Evolutionary conservation across 306 rosid genomes (phyloP).

Genomic region (Quercus mongolica): DNA sequence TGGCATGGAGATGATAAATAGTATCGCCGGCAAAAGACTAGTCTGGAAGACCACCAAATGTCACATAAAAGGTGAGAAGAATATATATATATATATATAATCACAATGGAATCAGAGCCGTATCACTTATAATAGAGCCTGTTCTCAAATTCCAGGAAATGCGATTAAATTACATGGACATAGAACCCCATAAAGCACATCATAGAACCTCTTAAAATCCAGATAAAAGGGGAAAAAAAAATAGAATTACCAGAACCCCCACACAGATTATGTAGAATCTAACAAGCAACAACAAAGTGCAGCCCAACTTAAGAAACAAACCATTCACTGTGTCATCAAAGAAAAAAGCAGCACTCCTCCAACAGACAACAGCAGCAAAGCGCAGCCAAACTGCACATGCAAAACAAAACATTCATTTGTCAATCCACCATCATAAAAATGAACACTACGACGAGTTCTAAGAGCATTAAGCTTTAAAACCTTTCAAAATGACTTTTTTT

Average conservation of each 20-base stretch:
- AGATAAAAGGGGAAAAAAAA: not conserved
- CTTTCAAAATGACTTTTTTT: not conserved
- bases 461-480: conserved; percentile 2
- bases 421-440: not conserved
- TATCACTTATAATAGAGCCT: conserved; percentile 1
- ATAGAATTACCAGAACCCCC: conserved; percentile 17
- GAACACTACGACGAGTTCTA: not conserved
- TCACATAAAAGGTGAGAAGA: not conserved
- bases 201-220: conserved; percentile 22
- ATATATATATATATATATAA: not conserved
- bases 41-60: not conserved
- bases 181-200: conserved; percentile 7
- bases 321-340: conserved; percentile 23
- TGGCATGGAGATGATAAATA: not conserved
- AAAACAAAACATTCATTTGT: conserved; percentile 10
- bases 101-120: conserved; percentile 3
- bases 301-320: conserved; percentile 22
- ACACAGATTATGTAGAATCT: conserved; percentile 16
- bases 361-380: conserved; percentile 87
- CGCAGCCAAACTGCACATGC: conserved; percentile 64
- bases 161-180: not conserved
- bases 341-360: conserved; percentile 69
- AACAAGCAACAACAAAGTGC: conserved; percentile 27
- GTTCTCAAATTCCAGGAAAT: conserved; percentile 18
- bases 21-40: not conserved